Base-by-base conservation (phyloP, 805 yeast species). In the Teunomyces panamensis region DNA sequence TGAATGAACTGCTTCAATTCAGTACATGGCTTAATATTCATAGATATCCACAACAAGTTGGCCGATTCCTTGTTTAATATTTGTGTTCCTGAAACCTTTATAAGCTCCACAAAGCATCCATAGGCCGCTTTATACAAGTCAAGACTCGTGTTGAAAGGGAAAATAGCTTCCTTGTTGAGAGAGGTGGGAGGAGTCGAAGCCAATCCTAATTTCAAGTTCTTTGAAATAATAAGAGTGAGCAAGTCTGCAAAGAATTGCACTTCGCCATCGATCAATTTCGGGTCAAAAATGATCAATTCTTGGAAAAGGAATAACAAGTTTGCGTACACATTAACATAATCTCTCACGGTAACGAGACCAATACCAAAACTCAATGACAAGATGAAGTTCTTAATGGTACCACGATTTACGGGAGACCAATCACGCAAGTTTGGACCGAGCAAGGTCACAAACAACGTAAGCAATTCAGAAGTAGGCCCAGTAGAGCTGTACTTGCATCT, bases 1-100 rank as follows among this genome's bases (percentile, higher is more conserved):
- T 58, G 62, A 9, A 87, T 70, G 42, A 85, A 67, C 3, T 66
- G 62, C 27, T 69, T 60, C 14, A 85, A 59, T 6, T 72, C 74
- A 1, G 52, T 54, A 37, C 81, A 78, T 2, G 67, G 66, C 74
- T 82, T 52, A 69, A 75, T 30, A 73, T 71, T 68, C 71, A 73
- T 67, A 8, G 73, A 79, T 7, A 81, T 68, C 94, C 94, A 88
- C 5, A 85, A 65, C 26, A 79, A 68, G 37, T 69, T 74, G 35
- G 81, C 82, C 5, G 83, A 59, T 1, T 73, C 75, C 10, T 67
- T 62, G 2, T 67, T 59, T 47, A 84, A 73, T 1, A 77, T 58
- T 3, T 64, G 63, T 13, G 78, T 76, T 2, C 80, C 78, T 42
- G 53, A 62, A 0, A 81, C 72, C 52, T 81, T 80, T 30, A 82